Base-by-base conservation (phyloP, 768 basidiomycete species). In the Rhizopogon vulgaris region DNA sequence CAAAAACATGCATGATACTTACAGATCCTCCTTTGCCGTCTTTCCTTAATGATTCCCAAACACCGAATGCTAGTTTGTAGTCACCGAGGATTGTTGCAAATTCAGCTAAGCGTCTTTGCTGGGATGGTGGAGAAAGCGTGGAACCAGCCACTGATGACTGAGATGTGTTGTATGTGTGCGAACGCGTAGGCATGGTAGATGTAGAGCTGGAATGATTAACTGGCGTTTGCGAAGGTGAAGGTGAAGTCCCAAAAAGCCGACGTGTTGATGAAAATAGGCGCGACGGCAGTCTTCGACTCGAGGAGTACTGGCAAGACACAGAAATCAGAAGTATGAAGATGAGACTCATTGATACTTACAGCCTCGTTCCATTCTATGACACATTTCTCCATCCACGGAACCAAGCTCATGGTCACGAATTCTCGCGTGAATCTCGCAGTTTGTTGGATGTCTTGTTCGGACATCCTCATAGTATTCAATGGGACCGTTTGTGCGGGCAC, bases 361-460 rank as follows among this genome's bases (percentile, higher is more conserved):
- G 75, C 75, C 72, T 98, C 94, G 64, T 96, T 97, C 91, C 94
- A 95, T 56, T 95, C 90, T 41, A 91, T 58, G 5, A 94, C 88
- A 66, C 85, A 86, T 61, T 86, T 90, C 71, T 98, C 95, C 91
- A 98, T 94, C 90, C 90, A 97, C 1, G 94, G 94, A 3, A 97
- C 67, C 41, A 98, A 69, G 62, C 89, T 94, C 83, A 89, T 91
- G 10, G 85, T 83, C 3, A 91, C 76, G 58, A 97, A 87, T 66
- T 96, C 94, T 41, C 93, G 79, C 9, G 90, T 78, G 60, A 97
- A 92, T 49, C 81, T 79, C 0, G 83, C 83, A 6, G 84, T 79
- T 58, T 82, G 78, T 49, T 85, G 78, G 12, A 91, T 86, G 69
- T 95, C 93, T 42, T 71, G 69, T 59, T 91, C 83, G 8, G 72